Percentiles rank a stretch among this genome's conserved stretches.
These are phyloP conservation scores for Phialophora tarda DNA, from an alignment of 2,329 filamentous ascomycete species.

Conservation along the genomic window DNA sequence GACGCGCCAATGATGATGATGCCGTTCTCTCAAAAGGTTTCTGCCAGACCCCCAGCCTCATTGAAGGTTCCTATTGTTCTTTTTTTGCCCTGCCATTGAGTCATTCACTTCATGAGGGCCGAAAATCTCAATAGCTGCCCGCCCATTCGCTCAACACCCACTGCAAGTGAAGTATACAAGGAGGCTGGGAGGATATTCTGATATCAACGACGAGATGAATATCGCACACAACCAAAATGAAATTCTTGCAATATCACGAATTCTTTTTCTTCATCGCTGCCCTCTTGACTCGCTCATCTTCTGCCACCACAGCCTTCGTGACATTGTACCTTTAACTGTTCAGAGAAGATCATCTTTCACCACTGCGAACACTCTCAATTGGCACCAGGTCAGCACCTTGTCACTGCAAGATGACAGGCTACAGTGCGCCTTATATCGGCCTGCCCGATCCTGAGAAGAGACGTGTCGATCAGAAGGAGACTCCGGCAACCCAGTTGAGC, in stretches of 20 bases:
- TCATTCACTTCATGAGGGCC: slow-evolving; percentile 8
- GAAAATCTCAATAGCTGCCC: slow-evolving; percentile 16
- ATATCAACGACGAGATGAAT: slow-evolving; percentile 14
- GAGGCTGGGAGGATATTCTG: slow-evolving; percentile 14
- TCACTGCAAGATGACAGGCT: slow-evolving; percentile 11
- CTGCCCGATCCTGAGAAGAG: slow-evolving; percentile 21
- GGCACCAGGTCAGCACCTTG: not conserved
- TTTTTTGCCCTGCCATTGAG: slow-evolving; percentile 19
- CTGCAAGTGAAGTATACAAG: slow-evolving; percentile 9
- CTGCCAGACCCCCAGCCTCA: slow-evolving; percentile 10
- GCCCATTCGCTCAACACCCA: slow-evolving; percentile 12
- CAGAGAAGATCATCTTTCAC: not conserved
- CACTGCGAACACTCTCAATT: not conserved
- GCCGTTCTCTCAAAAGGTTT: not conserved
- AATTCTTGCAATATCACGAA: slow-evolving; percentile 12
- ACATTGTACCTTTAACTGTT: slow-evolving; percentile 2
- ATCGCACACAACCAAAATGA: slow-evolving; percentile 6
- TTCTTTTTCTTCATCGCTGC: slow-evolving; percentile 8
- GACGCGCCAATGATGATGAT: not conserved
- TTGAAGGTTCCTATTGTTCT: slow-evolving; percentile 25
- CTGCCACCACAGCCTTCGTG: not conserved
- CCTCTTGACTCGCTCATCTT: not conserved
- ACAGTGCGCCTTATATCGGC: slow-evolving; percentile 7
- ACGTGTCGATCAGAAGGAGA: slow-evolving; percentile 7
- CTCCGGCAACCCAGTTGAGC: not conserved